Conservation (phyloP, 1,139 yeast genomes). For the Yamadazyma triangularis region DNA sequence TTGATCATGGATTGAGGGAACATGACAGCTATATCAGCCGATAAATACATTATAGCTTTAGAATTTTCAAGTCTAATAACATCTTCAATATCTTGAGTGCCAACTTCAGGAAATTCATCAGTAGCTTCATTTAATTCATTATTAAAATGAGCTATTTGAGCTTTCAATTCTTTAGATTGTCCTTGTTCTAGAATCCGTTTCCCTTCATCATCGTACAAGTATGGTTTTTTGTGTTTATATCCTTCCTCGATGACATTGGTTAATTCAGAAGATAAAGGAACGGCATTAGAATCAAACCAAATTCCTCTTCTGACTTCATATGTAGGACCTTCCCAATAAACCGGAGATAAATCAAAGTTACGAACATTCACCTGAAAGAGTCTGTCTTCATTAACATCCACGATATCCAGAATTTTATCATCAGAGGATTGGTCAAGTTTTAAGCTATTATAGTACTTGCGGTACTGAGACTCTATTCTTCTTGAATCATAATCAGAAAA, state of each 20-base stretch:
- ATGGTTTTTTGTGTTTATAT: conserved; percentile 35
- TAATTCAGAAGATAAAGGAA: conserved; percentile 51
- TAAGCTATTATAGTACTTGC: conserved; percentile 1
- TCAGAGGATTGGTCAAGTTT: neutral
- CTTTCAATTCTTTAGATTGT: conserved; percentile 4
- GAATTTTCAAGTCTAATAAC: conserved; percentile 27
- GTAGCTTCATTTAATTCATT: conserved; percentile 4
- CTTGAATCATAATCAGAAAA: conserved; percentile 63
- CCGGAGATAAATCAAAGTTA: conserved; percentile 54
- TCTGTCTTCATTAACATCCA: conserved; percentile 78
- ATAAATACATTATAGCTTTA: conserved; percentile 27
- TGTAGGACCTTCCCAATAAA: conserved; percentile 87
- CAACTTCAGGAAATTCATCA: conserved; percentile 5
- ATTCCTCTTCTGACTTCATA: conserved; percentile 81
- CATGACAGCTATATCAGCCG: conserved; percentile 30
- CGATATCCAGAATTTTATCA: conserved; percentile 4
- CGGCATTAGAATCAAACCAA: conserved; percentile 68
- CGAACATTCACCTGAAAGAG: conserved; percentile 67
- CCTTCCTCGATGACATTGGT: conserved; percentile 59
- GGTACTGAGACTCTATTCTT: conserved; percentile 43
- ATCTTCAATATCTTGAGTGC: conserved; percentile 20
- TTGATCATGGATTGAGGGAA: conserved; percentile 34
- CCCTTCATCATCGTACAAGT: conserved; percentile 15
- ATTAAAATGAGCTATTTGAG: conserved; percentile 12
- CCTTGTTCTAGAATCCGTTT: conserved; percentile 3